Evolutionary conservation across 2,329 filamentous ascomycete genomes (phyloP).

Genomic region (Pseudocercospora vitis): DNA sequence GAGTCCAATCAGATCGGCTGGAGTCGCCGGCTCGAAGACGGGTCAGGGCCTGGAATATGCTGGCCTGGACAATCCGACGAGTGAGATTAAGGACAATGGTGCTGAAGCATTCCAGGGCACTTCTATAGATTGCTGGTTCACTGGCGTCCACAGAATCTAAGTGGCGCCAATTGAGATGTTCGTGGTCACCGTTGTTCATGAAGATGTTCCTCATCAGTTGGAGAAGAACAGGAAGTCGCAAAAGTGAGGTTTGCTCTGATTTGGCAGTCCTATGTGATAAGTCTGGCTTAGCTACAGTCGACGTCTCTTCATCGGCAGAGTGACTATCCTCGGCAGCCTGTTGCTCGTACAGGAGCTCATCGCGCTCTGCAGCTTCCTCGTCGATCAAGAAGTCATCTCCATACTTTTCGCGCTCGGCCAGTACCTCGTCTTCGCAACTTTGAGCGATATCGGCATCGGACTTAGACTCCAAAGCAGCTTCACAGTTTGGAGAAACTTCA

Average conservation of each 20-base stretch:
- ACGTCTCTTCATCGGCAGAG: no score
- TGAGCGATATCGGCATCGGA: conserved; percentile 65
- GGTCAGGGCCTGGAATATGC: conserved; percentile 69
- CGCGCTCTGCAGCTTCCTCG: conserved; percentile 38
- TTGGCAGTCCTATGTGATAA: conserved; percentile 2
- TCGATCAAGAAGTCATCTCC: conserved; percentile 66
- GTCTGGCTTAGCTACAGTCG: conserved; percentile 8
- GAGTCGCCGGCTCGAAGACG: conserved; percentile 57
- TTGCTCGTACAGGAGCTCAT: conserved; percentile 30
- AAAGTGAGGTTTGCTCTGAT: conserved; percentile 47
- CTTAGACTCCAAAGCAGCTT: conserved; percentile 63
- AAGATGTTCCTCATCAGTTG: conserved; percentile 66
- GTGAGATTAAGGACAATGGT: conserved; percentile 67
- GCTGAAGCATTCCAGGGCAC: conserved; percentile 74
- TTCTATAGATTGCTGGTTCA: conserved; percentile 69
- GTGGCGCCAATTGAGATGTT: conserved; percentile 67
- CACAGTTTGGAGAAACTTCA: conserved; percentile 69
- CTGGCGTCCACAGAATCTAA: conserved; percentile 50
- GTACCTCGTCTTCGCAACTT: conserved; percentile 64
- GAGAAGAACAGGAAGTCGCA: conserved; percentile 63
- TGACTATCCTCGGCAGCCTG: not conserved
- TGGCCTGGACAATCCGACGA: conserved; percentile 66
- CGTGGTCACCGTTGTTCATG: conserved; percentile 65
- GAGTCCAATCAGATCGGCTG: conserved; percentile 28
- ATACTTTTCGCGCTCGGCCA: conserved; percentile 61